Evolutionary conservation across 164 flowering plant genomes (phyloP), one percentile per base, ranked within the genome.

Genomic region (Litsea cubeba): DNA sequence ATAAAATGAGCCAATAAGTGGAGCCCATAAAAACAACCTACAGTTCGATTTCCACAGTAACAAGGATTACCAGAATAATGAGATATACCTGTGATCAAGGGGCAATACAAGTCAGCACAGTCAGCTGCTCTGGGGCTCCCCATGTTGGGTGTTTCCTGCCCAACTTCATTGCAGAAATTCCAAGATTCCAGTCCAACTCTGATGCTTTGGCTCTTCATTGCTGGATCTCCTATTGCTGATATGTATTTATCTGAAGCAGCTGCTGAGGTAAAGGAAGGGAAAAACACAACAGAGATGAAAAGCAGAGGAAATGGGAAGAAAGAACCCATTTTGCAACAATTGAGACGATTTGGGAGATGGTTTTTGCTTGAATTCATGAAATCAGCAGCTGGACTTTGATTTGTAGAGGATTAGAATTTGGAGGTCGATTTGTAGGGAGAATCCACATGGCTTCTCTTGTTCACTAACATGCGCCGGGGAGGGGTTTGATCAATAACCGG

Each of bases 101-200:
- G 73, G 62, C 83, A 81, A 77, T 76, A 74, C 24, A 85, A 35
- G 75, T 86, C 86, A 14, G 82, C 79, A 70, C 91, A 88, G 74
- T 88, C 89, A 11, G 91, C 91, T 26, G 51, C 1, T 32, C 91
- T 81, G 8, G 91, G 91, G 72, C 91, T 88, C 17, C 86, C 88
- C 85, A 85, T 82, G 23, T 70, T 18, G 5, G 86, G 88, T 0
- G 83, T 88, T 77, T 88, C 89, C 18, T 49, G 46, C 0, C 85
- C 87, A 35, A 88, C 91, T 75, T 88, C 89, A 65, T 88, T 88
- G 83, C 91, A 88, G 78, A 83, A 84, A 69, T 88, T 86, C 89
- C 91, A 88, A 62, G 88, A 81, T 70, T 88, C 91, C 5, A 88
- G 77, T 3, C 76, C 89, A 4, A 88, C 80, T 77, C 91, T 82